A percentile compares a stretch with the other conserved stretches of the same genome.
These are phyloP conservation scores for Moesziomyces sp. DNA, from an alignment of 1,284 basidiomycete species.

Conservation along the genomic window DNA sequence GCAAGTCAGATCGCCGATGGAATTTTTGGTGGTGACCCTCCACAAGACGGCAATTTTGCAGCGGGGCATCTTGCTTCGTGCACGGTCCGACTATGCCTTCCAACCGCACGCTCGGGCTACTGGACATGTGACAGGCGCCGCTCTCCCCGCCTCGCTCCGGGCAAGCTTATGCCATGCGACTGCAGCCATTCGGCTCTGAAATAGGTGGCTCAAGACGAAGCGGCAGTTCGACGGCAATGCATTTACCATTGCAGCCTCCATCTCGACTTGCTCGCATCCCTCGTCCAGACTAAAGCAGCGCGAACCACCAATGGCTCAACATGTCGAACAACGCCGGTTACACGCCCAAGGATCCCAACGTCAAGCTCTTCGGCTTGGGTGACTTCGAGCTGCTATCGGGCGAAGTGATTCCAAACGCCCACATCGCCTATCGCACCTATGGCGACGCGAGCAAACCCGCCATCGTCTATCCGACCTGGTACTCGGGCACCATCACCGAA, in stretches of 20 bases:
- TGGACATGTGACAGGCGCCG: background rate
- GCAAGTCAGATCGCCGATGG: background rate
- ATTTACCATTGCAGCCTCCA: too few species aligned
- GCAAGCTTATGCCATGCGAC: too few species aligned
- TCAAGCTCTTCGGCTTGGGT: constrained; percentile 36
- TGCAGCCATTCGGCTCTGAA: too few species aligned
- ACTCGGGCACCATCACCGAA: constrained; percentile 47
- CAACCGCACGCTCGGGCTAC: background rate
- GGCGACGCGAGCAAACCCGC: constrained; percentile 36
- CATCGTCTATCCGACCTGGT: constrained; percentile 60
- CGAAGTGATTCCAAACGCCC: constrained; percentile 32
- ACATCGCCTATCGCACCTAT: constrained; percentile 56
- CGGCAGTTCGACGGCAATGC: too few species aligned
- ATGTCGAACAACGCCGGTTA: constrained; percentile 11
- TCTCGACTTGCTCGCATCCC: too few species aligned
- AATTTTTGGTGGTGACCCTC: background rate
- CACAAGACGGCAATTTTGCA: background rate
- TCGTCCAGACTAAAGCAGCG: too few species aligned
- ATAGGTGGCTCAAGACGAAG: too few species aligned
- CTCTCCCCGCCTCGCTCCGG: background rate
- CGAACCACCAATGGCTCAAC: background rate
- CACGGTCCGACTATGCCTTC: background rate
- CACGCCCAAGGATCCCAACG: constrained; percentile 14
- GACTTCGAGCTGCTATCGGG: constrained; percentile 47
- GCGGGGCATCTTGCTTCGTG: background rate